Base-by-base conservation (phyloP, 129 eudicot species). In the Oenanthe sinensis region DNA sequence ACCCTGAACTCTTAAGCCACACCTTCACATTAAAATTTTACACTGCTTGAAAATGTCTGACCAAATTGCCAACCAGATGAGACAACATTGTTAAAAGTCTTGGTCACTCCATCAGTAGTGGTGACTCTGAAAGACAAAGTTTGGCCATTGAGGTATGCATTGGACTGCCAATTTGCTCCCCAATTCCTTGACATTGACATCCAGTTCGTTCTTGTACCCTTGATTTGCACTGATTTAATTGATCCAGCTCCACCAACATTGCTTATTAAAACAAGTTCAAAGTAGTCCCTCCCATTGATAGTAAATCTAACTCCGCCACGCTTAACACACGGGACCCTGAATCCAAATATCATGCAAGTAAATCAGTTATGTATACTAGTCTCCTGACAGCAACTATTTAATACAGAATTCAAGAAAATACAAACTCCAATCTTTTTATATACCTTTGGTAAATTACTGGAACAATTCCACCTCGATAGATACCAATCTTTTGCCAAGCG, bases 141-240 rank as follows among this genome's bases (percentile, higher is more conserved):
- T 76, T 93, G 98, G 30, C 97, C 92, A 24, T 87, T 81, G 15
- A 93, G 92, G 37, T 87, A 90, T 3, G 87, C 48, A 52, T 87
- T 87, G 28, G 97, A 88, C 76, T 93, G 98, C 97, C 97, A 93
- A 79, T 91, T 89, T 42, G 97, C 88, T 74, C 98, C 98, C 98
- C 97, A 93, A n/a, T 93, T 93, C 52, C 94, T 86, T 0, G 98
- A 90, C 97, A 93, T 85, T 0, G 87, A 12, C 77, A 82, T 37
- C 98, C 98, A 93, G 5, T 74, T 88, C 1, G 92, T 83, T 52
- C 77, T 83, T 7, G 95, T 81, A 30, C 98, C 98, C 82, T 90
- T 93, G 72, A 93, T 79, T 76, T 79, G 80, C 48, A 90, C 91
- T 0, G 98, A 90, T 74, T 37, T 71, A 22, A 93, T 73, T 0